Evolutionary conservation across 2,329 filamentous ascomycete species (phyloP), one percentile per base, ranked within the genome.

Genomic region (Mycosphaerella sp.): DNA sequence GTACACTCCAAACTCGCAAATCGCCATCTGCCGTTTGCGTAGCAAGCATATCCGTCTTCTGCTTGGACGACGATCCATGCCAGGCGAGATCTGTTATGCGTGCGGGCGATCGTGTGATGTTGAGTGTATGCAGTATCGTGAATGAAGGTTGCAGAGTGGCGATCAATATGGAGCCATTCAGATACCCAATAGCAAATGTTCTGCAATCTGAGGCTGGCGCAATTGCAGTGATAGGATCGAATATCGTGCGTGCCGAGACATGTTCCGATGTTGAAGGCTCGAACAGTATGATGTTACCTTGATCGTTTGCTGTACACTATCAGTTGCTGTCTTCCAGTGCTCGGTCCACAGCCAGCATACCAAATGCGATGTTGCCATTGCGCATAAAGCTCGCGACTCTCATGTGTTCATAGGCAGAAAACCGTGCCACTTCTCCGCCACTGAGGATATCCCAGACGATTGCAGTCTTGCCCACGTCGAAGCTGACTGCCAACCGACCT

Each of bases 381-480:
- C 85, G 81, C 90, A 98, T 96, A 89, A 93, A 98, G 10, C 87
- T 79, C 34, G 90, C 91, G 27, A 88, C 85, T 17, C 84, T 84
- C 57, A 97, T 79, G 59, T 87, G 81, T 64, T 95, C 89, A 65
- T 95, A 96, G 0, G 90, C 93, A 18, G 85, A 84, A 72, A 97
- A 97, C n/a, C 90, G 81, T 35, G 91, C 84, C 52, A 96, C 79
- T 70, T 96, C 89, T 53, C 89, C 84, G 43, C 93, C 93, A 0
- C 89, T 94, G 73, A 94, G 82, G 54, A 96, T 77, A 71, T 98
- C 91, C 93, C 93, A 98, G 6, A 97, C 88, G 65, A 97, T 95
- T 3, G 90, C 89, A 1, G 88, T 95, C 69, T 91, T 87, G 34
- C 88, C 85, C 14, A 81, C 80, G 75, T 98, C 93, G 64, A 95